These are phyloP conservation scores for Colletotrichum salicis DNA, from an alignment of 2,329 filamentous ascomycete species.

Conservation along the genomic window DNA sequence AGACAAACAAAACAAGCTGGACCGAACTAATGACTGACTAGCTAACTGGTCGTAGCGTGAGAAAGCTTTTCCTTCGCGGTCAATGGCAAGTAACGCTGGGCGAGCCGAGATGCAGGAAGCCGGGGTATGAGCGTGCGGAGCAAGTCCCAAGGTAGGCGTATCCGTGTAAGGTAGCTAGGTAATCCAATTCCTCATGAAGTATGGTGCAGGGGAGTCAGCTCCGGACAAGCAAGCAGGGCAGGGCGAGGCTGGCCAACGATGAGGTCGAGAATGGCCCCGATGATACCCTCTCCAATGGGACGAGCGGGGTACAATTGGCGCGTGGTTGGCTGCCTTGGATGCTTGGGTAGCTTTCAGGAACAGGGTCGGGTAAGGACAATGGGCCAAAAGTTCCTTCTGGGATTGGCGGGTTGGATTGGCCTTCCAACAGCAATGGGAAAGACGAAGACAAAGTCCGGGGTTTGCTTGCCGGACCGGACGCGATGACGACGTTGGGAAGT, in stretches of 20 bases:
- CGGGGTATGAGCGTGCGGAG: background rate
- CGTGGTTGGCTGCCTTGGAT: background rate
- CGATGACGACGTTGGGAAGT: slow-evolving; percentile 27
- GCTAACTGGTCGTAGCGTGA: background rate
- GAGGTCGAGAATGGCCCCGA: slow-evolving; percentile 12
- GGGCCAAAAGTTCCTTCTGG: slow-evolving; percentile 16
- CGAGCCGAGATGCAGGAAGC: slow-evolving; percentile 5
- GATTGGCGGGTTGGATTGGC: background rate
- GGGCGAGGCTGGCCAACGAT: slow-evolving; percentile 2
- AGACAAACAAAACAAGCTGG: slow-evolving; percentile 12
- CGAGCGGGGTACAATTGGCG: slow-evolving; percentile 23
- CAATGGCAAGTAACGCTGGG: slow-evolving; percentile 1
- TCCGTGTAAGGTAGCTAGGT: background rate
- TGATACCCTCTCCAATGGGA: slow-evolving; percentile 30
- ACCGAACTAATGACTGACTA: background rate
- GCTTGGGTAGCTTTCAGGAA: slow-evolving; percentile 20
- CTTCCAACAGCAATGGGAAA: slow-evolving; percentile 9
- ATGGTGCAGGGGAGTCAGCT: slow-evolving; percentile 15
- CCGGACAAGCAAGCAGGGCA: slow-evolving; percentile 16
- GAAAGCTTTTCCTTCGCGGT: background rate
- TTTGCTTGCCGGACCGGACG: slow-evolving; percentile 7
- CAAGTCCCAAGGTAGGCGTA: background rate
- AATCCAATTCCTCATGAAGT: background rate
- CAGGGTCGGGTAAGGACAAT: background rate
- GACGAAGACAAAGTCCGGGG: slow-evolving; percentile 18